phyloP scores from a whole-genome alignment of 2,329 filamentous ascomycete genomes.

The Alternaria sp. region DNA sequence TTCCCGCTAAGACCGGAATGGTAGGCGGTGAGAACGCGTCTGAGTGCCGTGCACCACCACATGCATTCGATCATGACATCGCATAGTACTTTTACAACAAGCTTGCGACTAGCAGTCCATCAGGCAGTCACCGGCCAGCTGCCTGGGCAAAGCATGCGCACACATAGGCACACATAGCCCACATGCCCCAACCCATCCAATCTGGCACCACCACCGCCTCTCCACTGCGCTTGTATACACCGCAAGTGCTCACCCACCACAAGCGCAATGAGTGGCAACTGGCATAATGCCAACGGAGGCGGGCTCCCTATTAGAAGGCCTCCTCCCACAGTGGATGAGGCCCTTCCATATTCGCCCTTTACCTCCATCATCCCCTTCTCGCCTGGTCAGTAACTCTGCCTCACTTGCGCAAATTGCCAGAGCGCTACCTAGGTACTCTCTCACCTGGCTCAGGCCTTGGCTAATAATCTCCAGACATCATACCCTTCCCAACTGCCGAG shows the following conservation, averaged over 20 bases:
- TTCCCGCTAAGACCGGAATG: conserved; percentile 29
- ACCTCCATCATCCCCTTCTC: conserved; percentile 81
- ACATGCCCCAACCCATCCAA: conserved; percentile 1
- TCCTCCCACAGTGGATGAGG: conserved; percentile 70
- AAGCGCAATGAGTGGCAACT: conserved; percentile 41
- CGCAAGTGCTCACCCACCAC: conserved; percentile 16
- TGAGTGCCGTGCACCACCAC: conserved; percentile 12
- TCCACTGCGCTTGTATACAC: conserved; percentile 6
- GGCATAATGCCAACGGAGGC: conserved; percentile 46
- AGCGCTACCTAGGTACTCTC: conserved; percentile 7
- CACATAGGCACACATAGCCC: conserved; percentile 22
- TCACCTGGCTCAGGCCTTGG: conserved; percentile 26
- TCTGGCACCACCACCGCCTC: conserved; percentile 6
- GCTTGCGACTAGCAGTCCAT: neutral
- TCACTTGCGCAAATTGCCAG: conserved; percentile 25
- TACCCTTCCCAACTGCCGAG: conserved; percentile 56
- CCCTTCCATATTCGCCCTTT: conserved; percentile 82
- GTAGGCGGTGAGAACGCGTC: conserved; percentile 44
- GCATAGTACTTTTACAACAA: neutral
- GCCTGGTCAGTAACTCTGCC: conserved; percentile 64
- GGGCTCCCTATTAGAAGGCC: conserved; percentile 49
- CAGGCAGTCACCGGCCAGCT: neutral
- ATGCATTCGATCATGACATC: conserved; percentile 17
- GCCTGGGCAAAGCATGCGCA: conserved; percentile 22
- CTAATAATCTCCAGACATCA: conserved; percentile 53